These are phyloP conservation scores for Solanum commersonii DNA, from an alignment of 257 asterid genomes.

Conservation along the genomic window DNA sequence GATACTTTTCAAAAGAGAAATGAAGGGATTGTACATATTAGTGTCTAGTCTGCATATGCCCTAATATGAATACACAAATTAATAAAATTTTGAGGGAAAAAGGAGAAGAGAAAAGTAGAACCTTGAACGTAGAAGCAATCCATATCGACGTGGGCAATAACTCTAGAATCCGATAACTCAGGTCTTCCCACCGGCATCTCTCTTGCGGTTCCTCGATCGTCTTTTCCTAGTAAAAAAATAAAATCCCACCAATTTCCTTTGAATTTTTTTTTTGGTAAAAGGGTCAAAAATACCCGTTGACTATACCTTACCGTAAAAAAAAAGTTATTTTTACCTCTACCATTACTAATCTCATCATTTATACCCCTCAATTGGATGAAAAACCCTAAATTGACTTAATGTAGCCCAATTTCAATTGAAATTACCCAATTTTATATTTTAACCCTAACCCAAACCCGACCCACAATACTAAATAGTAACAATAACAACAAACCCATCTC, in stretches of 20 bases:
- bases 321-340: too few species aligned
- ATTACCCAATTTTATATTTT: too few species aligned
- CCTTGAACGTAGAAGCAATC: conserved; percentile 99
- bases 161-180: conserved; percentile 62
- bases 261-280: neutral
- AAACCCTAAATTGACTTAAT: too few species aligned
- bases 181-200: conserved; percentile 68
- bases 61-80: neutral
- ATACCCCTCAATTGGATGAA: too few species aligned
- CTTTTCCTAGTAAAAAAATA: neutral
- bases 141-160: conserved; percentile 93
- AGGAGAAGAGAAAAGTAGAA: neutral
- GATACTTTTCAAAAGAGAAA: neutral
- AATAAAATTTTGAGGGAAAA: neutral
- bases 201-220: conserved; percentile 7
- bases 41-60: neutral
- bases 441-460: too few species aligned
- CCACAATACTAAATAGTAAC: too few species aligned
- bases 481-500: too few species aligned
- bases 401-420: too few species aligned
- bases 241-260: conserved; percentile 1
- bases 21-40: neutral
- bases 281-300: too few species aligned
- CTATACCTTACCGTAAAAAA: too few species aligned
- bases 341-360: too few species aligned